These are phyloP conservation scores for Chalciporus sphaerocephalus DNA, from an alignment of 768 basidiomycete genomes.

Conservation along the genomic window DNA sequence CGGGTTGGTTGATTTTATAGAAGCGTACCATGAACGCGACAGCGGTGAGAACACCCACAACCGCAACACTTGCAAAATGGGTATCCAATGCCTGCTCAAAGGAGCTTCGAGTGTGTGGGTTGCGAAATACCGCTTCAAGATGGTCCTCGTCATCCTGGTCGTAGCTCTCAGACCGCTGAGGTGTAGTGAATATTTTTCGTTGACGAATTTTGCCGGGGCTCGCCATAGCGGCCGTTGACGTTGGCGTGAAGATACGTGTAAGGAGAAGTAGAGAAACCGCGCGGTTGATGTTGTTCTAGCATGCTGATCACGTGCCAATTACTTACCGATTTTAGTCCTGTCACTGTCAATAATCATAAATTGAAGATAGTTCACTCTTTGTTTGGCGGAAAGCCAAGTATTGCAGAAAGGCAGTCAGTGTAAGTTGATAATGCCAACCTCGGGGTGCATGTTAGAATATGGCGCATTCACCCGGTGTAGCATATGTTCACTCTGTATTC, in stretches of 20 bases:
- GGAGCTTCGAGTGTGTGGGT: slow-evolving; percentile 50
- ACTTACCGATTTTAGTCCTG: too few species aligned
- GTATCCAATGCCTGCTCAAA: slow-evolving; percentile 63
- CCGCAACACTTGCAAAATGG: slow-evolving; percentile 53
- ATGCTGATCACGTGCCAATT: slow-evolving; percentile 23
- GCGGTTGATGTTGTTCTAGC: slow-evolving; percentile 5
- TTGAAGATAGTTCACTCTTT: too few species aligned
- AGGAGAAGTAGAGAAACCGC: slow-evolving; percentile 1
- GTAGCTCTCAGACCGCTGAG: slow-evolving; percentile 22
- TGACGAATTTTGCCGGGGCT: slow-evolving; percentile 32
- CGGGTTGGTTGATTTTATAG: slow-evolving; percentile 92
- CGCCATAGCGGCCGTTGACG: slow-evolving; percentile 25
- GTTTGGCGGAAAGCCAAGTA: too few species aligned
- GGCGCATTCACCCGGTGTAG: too few species aligned
- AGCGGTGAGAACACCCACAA: slow-evolving; percentile 63
- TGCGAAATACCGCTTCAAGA: slow-evolving; percentile 45
- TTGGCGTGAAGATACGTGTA: slow-evolving; percentile 4
- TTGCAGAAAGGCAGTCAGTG: too few species aligned
- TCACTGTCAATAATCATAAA: too few species aligned
- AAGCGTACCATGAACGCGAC: slow-evolving; percentile 82
- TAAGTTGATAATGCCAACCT: too few species aligned
- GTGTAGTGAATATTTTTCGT: slow-evolving; percentile 16
- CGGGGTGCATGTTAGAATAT: too few species aligned
- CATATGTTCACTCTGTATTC: too few species aligned
- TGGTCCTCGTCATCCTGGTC: slow-evolving; percentile 51